Evolutionary conservation across 768 basidiomycete genomes (phyloP), one percentile per base, ranked within the genome.

Genomic region (Russula earlei): DNA sequence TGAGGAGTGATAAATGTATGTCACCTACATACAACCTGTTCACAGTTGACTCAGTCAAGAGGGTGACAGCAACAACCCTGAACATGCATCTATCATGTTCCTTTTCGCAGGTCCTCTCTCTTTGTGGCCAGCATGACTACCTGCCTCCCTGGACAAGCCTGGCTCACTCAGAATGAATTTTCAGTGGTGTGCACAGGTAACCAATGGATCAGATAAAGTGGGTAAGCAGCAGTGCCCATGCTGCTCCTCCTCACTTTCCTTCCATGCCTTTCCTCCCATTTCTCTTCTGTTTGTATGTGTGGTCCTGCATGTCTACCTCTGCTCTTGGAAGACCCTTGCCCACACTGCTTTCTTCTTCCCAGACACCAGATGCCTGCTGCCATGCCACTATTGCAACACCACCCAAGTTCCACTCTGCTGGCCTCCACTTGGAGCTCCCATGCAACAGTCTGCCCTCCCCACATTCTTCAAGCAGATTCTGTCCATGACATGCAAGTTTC

Each of bases 371-470:
- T 52, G 66, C 53, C 66, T 66, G 36, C 64, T 10, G 9, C 64
- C 68, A 45, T 66, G 67, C 46, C 40, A 50, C 44, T 12, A 22
- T 41, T 20, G 45, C 51, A 2, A 17, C 74, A 70, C 20, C 77
- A 77, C 55, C 88, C 85, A 3, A 76, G 48, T 91, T 91, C 68
- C 75, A 76, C 19, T 72, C 85, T 2, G 75, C 75, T 8, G 79
- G 79, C 22, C 72, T 89, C n/a, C 79, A 87, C 63, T 74, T 85
- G 9, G 81, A 86, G 56, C 73, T 87, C 29, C 65, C 89, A 53
- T 77, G 78, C 59, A 81, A 76, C 65, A n/a, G n/a, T n/a, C n/a
- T n/a, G n/a, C n/a, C n/a, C n/a, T n/a, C n/a, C n/a, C n/a, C n/a
- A n/a, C n/a, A n/a, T n/a, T n/a, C n/a, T n/a, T n/a, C n/a, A n/a